A percentile compares a stretch with the other conserved stretches of the same genome.
These are phyloP conservation scores for Annulohypoxylon maeteangense DNA, from an alignment of 495 filamentous ascomycete genomes.

Conservation along the genomic window DNA sequence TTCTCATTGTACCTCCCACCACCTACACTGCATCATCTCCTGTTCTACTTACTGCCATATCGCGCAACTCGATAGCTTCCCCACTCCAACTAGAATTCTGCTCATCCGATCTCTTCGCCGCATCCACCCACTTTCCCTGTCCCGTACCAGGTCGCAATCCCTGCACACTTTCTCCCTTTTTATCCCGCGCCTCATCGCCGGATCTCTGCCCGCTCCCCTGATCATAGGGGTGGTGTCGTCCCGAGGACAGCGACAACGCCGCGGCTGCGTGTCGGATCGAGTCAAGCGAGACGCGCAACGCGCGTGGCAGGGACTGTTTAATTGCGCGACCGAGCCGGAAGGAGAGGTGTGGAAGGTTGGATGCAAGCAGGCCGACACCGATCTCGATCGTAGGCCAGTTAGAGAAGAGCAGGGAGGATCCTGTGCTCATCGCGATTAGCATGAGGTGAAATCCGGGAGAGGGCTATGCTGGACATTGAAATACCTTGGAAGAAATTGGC, in stretches of 20 bases:
- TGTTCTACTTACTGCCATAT: neutral
- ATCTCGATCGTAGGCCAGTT: conserved; percentile 24
- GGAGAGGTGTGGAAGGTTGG: conserved; percentile 21
- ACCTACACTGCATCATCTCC: neutral
- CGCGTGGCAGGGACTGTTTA: neutral
- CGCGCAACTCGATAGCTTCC: neutral
- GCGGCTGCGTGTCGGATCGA: neutral
- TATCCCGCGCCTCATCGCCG: neutral
- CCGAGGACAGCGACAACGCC: neutral
- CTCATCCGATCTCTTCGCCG: neutral
- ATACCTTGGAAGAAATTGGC: conserved; percentile 11
- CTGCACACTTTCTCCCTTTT: neutral
- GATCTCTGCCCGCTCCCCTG: neutral
- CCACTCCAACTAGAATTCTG: neutral
- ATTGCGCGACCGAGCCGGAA: conserved; percentile 9
- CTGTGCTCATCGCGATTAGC: neutral
- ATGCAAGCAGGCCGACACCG: conserved; percentile 16
- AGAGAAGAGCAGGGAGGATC: neutral
- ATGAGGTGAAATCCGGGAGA: neutral
- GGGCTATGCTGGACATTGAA: neutral
- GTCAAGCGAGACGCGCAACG: neutral
- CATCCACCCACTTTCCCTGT: neutral
- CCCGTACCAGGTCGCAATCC: neutral
- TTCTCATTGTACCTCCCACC: neutral
- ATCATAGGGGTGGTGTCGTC: neutral